Percentiles rank a stretch among this genome's conserved stretches.
These are phyloP conservation scores for Corchorus olitorius DNA, from an alignment of 345 rosid genomes.

Conservation along the genomic window DNA sequence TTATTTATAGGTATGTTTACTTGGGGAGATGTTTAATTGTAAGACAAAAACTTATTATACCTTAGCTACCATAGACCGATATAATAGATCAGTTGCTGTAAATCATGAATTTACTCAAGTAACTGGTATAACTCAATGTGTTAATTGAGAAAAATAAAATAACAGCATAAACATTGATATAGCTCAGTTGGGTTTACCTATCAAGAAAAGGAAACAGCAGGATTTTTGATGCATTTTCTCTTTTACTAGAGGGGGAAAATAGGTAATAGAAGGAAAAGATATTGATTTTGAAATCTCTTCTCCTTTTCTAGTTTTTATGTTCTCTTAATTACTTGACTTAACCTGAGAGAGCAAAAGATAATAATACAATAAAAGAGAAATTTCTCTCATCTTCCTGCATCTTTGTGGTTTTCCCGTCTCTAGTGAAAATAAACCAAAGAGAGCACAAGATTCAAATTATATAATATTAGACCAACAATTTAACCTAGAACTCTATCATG, in stretches of 20 bases:
- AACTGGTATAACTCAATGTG: background rate
- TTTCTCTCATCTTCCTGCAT: background rate
- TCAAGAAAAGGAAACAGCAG: background rate
- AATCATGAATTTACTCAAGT: background rate
- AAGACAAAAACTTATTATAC: background rate
- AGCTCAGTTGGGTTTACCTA: background rate
- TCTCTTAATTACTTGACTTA: background rate
- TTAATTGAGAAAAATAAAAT: background rate
- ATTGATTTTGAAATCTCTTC: background rate
- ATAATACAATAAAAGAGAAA: background rate
- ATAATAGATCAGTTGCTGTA: background rate
- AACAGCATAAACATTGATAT: background rate
- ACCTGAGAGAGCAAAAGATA: background rate
- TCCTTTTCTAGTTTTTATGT: background rate
- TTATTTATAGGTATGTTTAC: conserved; percentile 70
- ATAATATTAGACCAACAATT: background rate
- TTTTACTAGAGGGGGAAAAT: background rate
- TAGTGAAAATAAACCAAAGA: background rate
- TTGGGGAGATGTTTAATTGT: background rate
- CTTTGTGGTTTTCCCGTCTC: background rate
- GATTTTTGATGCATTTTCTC: background rate
- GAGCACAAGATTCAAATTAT: background rate
- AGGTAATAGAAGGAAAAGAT: background rate
- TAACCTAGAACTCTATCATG: background rate
- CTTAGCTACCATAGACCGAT: background rate